Evolutionary conservation across 768 basidiomycete genomes (phyloP), one percentile per base, ranked within the genome.

Genomic region (Coprinopsis cinerea): DNA sequence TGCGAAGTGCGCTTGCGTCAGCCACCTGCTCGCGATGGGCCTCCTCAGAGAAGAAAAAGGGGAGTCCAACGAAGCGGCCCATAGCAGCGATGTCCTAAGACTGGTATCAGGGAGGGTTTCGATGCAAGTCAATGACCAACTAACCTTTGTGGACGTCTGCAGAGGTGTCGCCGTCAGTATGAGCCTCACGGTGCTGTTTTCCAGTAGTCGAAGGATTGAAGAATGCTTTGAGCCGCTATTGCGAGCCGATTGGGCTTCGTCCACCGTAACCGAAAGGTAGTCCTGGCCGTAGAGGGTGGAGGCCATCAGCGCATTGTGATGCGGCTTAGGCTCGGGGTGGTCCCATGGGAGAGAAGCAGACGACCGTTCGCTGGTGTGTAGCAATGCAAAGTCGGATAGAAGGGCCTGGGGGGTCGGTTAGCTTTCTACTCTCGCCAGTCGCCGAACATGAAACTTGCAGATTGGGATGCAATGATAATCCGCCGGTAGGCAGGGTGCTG

Each of bases 101-200:
- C n/a, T n/a, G 20, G 17, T 14, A 42, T 15, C 2, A 42, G 26
- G 15, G 17, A 25, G 17, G 11, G 13, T 13, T 47, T 35, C 25
- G 3, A 22, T 42, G 10, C 5, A 26, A 10, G 24, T 2, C 10
- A 17, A 4, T 17, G 4, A 42, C 15, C 11, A 35, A 30, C 30
- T 17, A 20, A 61, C 64, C 54, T 59, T 61, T 0, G 56, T 45
- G 0, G 57, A 49, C 0, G 63, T 66, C 32, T 61, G 64, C 1
- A 68, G 52, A 1, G 67, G 65, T 0, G 65, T 68, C 0, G 61
- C 67, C 1, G 65, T 65, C 39, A 62, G 44, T 2, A 60, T 47
- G 1, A 66, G 18, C 1, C 50, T 46, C 0, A 62, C 22, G 0
- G 18, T 32, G 7, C 20, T 23, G 17, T 44, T 17, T 2, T 27